phyloP scores from a whole-genome alignment of 2,329 filamentous ascomycete species.

The Colletotrichum sp. region DNA sequence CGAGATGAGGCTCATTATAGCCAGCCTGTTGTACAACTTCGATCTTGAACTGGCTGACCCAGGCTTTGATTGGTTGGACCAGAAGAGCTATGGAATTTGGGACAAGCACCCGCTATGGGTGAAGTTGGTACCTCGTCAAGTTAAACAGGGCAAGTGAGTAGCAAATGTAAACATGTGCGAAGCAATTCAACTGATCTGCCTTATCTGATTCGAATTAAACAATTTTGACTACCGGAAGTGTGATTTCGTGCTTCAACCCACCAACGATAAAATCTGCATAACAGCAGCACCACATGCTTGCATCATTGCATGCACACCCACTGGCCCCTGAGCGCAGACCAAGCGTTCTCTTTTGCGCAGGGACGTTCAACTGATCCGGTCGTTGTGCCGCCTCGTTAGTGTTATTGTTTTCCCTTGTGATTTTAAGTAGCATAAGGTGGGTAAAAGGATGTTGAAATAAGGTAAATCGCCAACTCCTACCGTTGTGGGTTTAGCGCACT shows the following conservation, averaged over 20 bases:
- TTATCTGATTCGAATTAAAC: not conserved
- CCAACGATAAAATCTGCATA: not conserved
- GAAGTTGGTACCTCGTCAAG: not conserved
- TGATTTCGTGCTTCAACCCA: not conserved
- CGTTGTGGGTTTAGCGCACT: not conserved
- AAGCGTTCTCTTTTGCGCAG: not conserved
- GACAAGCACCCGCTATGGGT: conserved; percentile 18
- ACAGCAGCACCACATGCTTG: not conserved
- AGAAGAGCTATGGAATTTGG: conserved; percentile 15
- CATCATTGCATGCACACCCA: not conserved
- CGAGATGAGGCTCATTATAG: conserved; percentile 53
- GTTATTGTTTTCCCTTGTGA: not conserved
- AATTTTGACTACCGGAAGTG: not conserved
- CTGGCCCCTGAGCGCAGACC: not conserved
- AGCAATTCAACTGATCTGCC: not conserved
- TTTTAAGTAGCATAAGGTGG: not conserved
- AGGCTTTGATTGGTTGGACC: conserved; percentile 37
- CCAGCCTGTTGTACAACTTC: conserved; percentile 49
- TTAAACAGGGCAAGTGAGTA: not conserved
- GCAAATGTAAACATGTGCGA: too few relatives aligned
- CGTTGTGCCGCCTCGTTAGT: not conserved
- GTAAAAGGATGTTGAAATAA: not conserved
- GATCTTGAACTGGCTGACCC: conserved; percentile 42
- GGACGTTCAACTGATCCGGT: not conserved
- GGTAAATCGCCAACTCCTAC: not conserved